Percentiles rank a stretch among this genome's conserved stretches.
phyloP scores from a whole-genome alignment of 306 rosid species.

The Clitoria ternatea region DNA sequence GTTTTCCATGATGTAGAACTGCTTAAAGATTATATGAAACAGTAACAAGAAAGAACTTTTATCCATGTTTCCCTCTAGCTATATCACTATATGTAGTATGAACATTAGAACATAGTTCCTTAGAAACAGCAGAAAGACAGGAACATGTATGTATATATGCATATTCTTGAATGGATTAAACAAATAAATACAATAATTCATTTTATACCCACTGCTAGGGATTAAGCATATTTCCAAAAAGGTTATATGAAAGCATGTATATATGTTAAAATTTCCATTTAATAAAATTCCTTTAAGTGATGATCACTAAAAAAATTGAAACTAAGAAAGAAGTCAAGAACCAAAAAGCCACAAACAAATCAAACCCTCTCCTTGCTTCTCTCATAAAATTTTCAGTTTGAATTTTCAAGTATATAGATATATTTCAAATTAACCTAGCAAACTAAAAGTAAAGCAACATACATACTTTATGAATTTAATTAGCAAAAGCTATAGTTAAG shows the following conservation, averaged over 20 bases:
- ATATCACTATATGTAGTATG: neutral
- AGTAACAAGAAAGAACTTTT: neutral
- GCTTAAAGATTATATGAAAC: slow-evolving; percentile 8
- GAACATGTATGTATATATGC: slow-evolving; percentile 15
- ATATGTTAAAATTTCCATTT: slow-evolving; percentile 1
- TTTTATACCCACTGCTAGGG: neutral
- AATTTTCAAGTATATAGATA: neutral
- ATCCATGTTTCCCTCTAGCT: slow-evolving; percentile 9
- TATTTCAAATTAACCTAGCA: neutral
- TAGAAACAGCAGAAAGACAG: slow-evolving; percentile 23
- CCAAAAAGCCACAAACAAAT: neutral
- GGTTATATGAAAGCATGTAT: neutral
- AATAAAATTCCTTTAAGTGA: neutral
- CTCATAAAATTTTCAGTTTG: neutral
- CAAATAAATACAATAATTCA: neutral
- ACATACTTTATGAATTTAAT: neutral
- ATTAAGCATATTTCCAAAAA: neutral
- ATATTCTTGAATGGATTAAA: neutral
- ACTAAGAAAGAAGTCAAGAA: neutral
- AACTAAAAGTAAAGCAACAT: neutral
- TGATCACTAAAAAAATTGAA: neutral
- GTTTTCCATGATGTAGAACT: neutral
- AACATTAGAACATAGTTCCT: slow-evolving; percentile 12
- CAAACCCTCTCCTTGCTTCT: neutral
- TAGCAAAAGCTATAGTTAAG: neutral